A percentile compares a stretch with the other conserved stretches of the same genome.
These are phyloP conservation scores for Alternaria ventricosa DNA, from an alignment of 2,329 filamentous ascomycete species.

Conservation along the genomic window DNA sequence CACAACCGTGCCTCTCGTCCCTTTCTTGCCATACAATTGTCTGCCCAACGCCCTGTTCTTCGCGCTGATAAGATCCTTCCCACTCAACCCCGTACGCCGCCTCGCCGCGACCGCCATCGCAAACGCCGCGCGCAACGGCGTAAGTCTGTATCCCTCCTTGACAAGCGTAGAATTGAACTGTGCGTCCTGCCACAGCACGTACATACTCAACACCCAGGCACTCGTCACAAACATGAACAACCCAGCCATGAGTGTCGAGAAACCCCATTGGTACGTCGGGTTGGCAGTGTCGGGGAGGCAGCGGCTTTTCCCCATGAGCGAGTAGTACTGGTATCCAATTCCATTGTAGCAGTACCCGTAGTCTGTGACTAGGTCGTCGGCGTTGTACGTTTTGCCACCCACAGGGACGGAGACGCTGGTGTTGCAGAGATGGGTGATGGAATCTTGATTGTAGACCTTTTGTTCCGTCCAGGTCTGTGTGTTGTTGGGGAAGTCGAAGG, in stretches of 20 bases:
- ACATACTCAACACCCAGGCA: conserved; percentile 43
- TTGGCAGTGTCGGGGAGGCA: conserved; percentile 39
- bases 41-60: conserved; percentile 24
- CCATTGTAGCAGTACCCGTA: conserved; percentile 26
- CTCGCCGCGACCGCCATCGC: conserved; percentile 32
- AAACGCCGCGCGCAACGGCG: conserved; percentile 41
- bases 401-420: conserved; percentile 16
- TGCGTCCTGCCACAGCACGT: conserved; percentile 45
- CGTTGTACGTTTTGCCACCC: conserved; percentile 20
- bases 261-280: conserved; percentile 47
- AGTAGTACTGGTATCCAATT: conserved; percentile 15
- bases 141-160: conserved; percentile 37
- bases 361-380: conserved; percentile 10
- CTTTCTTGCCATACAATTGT: conserved; percentile 23
- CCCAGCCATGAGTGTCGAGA: conserved; percentile 43
- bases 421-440: conserved; percentile 17
- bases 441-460: background rate
- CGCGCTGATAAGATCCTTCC: conserved; percentile 23
- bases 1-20: conserved; percentile 20
- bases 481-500: conserved; percentile 17
- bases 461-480: conserved; percentile 3
- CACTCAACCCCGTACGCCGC: conserved; percentile 27
- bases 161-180: conserved; percentile 35
- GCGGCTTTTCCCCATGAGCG: conserved; percentile 17
- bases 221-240: conserved; percentile 41